Percentiles rank a stretch among this genome's conserved stretches.
Conservation (phyloP, 2,329 filamentous ascomycete species). For the Pyricularia sp. region DNA sequence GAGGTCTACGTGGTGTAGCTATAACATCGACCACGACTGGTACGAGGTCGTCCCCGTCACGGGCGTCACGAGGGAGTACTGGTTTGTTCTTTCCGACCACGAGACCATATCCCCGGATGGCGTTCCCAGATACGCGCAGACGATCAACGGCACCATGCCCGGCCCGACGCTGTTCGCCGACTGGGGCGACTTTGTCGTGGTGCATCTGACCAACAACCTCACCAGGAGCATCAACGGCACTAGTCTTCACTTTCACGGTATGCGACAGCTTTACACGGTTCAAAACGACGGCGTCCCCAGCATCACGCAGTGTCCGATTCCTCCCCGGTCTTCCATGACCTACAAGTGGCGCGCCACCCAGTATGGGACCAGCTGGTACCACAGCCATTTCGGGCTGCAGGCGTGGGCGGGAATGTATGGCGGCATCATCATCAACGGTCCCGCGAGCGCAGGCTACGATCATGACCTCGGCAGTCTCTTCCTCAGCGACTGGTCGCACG, state of each 20-base stretch:
- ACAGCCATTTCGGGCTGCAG: constrained; percentile 45
- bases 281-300: constrained; percentile 26
- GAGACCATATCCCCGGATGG: constrained; percentile 32
- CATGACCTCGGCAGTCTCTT: constrained; percentile 51
- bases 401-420: constrained; percentile 48
- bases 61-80: constrained; percentile 40
- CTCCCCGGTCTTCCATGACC: constrained; percentile 21
- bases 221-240: constrained; percentile 41
- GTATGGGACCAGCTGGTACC: constrained; percentile 50
- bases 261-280: constrained; percentile 45
- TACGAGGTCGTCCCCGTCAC: constrained; percentile 30
- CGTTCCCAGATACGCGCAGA: constrained; percentile 25
- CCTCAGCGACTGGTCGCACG: constrained; percentile 49
- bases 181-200: constrained; percentile 26
- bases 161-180: constrained; percentile 22
- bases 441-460: constrained; percentile 49
- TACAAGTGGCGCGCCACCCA: constrained; percentile 48
- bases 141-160: constrained; percentile 22
- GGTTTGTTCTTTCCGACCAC: constrained; percentile 29
- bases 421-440: constrained; percentile 52
- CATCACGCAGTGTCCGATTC: constrained; percentile 29
- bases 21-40: constrained; percentile 38
- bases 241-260: constrained; percentile 53
- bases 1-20: constrained; percentile 32
- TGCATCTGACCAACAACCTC: constrained; percentile 24